These are phyloP conservation scores for Kalanchoe fedtschenkoi DNA, from an alignment of 164 flowering plant species.

Conservation along the genomic window DNA sequence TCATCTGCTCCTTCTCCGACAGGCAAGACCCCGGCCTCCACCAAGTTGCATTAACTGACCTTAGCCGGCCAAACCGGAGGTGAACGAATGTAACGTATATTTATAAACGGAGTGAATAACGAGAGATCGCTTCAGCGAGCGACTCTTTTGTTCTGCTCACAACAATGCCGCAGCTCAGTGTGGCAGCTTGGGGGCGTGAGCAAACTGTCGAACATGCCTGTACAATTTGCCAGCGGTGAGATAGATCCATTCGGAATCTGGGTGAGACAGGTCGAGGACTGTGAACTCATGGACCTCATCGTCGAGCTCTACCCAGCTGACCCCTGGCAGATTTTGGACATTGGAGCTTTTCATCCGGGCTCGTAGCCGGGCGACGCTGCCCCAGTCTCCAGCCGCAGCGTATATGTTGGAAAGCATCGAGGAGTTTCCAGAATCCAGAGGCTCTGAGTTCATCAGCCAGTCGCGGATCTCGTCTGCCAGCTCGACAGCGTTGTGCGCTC, in stretches of 20 bases:
- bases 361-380: conserved; percentile 38
- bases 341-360: conserved; percentile 37
- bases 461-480: conserved; percentile 46
- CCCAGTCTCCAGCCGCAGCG: conserved; percentile 67
- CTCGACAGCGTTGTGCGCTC: conserved; percentile 42
- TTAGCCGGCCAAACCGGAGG: too few relatives aligned
- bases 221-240: conserved; percentile 41
- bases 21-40: too few relatives aligned
- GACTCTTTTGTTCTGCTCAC: not conserved
- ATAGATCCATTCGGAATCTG: conserved; percentile 44
- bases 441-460: conserved; percentile 31
- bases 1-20: too few relatives aligned
- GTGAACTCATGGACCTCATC: conserved; percentile 55
- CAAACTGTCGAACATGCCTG: conserved; percentile 37
- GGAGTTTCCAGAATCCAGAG: conserved; percentile 40
- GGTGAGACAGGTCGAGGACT: conserved; percentile 45
- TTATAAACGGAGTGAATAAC: too few relatives aligned
- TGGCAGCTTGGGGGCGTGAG: conserved; percentile 19
- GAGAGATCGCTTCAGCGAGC: too few relatives aligned
- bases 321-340: conserved; percentile 40
- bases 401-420: conserved; percentile 58
- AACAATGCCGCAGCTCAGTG: not conserved
- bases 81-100: too few relatives aligned
- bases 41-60: too few relatives aligned
- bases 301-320: conserved; percentile 53